Evolutionary conservation across 1,139 yeast genomes (phyloP), one percentile per base, ranked within the genome.

Genomic region (Zygoascus meyerae): DNA sequence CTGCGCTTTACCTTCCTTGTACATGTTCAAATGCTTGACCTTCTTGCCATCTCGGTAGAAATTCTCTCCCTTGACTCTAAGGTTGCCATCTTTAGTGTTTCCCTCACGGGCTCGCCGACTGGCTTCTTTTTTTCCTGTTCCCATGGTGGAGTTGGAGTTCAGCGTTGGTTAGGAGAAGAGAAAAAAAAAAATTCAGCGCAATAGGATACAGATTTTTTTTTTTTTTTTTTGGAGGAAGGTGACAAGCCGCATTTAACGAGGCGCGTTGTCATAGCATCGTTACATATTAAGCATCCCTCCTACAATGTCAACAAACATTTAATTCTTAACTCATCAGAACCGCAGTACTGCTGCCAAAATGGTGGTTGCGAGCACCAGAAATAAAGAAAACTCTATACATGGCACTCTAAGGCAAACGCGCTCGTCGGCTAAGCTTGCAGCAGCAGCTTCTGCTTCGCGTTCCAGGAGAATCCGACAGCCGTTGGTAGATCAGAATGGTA

Each of bases 61-160:
- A 72, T 92, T 92, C 68, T 92, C 98, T 59, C 98, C 98, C 67
- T 92, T 92, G 46, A 87, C 95, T 53, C 95, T 82, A 52, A 92
- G 77, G 63, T 92, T 90, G 34, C 96, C 97, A 66, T 85, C 95
- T 21, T 47, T 32, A 60, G 81, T 75, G 60, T 83, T 87, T 48
- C 83, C 83, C 65, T 89, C 86, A 62, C 95, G 83, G 53, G 75
- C 75, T 64, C 96, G 78, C 73, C 97, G 83, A 60, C 74, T 77
- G 65, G 85, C 86, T 69, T 90, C 97, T 62, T 87, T 92, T 75
- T 92, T 92, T 52, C 79, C 90, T 34, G 89, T 83, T 63, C 97
- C 97, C 98, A 92, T 90, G 33, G 15, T 30, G 9, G 17, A 36
- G 6, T 14, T n/a, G 14, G 31, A 32, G 17, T 8, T 16, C 11